A percentile compares a stretch with the other conserved stretches of the same genome.
These are phyloP conservation scores for Ramularia endophylla DNA, from an alignment of 2,329 filamentous ascomycete genomes.

Conservation along the genomic window DNA sequence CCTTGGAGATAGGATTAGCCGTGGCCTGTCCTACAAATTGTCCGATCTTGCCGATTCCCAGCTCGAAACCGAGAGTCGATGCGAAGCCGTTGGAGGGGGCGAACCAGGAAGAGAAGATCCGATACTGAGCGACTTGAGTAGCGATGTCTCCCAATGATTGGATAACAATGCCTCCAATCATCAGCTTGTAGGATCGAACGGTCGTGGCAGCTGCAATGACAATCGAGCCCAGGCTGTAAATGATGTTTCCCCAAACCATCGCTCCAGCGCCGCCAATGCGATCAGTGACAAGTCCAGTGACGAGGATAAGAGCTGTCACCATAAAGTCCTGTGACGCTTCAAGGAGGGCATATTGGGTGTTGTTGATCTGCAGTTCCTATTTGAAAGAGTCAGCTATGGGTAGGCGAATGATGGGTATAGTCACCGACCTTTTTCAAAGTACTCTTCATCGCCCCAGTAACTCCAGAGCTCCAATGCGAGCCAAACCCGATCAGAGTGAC, in stretches of 20 bases:
- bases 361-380: constrained; percentile 51
- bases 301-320: constrained; percentile 50
- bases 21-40: constrained; percentile 56
- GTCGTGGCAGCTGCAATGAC: constrained; percentile 54
- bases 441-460: constrained; percentile 56
- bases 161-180: constrained; percentile 53
- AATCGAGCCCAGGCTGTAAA: constrained; percentile 54
- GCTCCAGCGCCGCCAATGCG: constrained; percentile 54
- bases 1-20: constrained; percentile 54
- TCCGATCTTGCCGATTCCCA: constrained; percentile 57
- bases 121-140: constrained; percentile 59
- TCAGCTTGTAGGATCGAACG: constrained; percentile 53
- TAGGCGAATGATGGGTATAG: not conserved
- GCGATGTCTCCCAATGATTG: constrained; percentile 57
- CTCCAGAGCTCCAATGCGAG: constrained; percentile 54
- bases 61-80: constrained; percentile 55
- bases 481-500: constrained; percentile 55
- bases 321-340: constrained; percentile 59
- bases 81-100: constrained; percentile 57
- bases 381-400: not conserved
- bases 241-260: constrained; percentile 56
- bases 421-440: constrained; percentile 51
- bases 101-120: constrained; percentile 61
- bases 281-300: constrained; percentile 53
- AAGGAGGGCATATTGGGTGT: constrained; percentile 53